Evolutionary conservation across 2,329 filamentous ascomycete species (phyloP), one percentile per base, ranked within the genome.

Genomic region (Emericellopsis cladophorae): DNA sequence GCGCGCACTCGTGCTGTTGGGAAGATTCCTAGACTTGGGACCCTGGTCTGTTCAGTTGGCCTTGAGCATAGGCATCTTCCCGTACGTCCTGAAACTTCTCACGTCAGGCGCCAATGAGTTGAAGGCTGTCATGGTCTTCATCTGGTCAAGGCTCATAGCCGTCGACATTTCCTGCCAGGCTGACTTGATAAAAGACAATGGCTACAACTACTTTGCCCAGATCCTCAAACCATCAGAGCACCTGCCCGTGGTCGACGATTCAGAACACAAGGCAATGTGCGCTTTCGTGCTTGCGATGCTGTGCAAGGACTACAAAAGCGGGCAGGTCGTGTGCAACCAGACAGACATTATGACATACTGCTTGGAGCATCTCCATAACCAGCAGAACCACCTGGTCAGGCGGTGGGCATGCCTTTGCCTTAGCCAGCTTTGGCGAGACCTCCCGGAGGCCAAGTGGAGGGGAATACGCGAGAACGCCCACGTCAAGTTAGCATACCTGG

Each of bases 11-110:
- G 93, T 98, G 40, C 67, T 98, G 7, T 72, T 98, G 0, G 92
- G 89, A 43, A 86, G 88, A 49, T 98, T 98, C 59, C 68, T 98
- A 16, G 92, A 98, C 53, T 74, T 96, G 32, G 92, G 92, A 0
- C 92, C 92, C 1, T 98, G 92, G 92, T 93, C 92, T 24, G 92
- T 98, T n/a, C 92, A 96, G 58, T 76, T 98, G 33, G 92, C 92
- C 14, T 72, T 98, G 14, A 95, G 89, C 59, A 98, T 98, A 46
- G 92, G 92, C 21, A 98, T 98, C 46, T 98, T 98, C 60, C 92
- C 92, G 1, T 98, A 98, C 55, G 92, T 98, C n/a, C 67, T 98
- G 29, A 98, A 98, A 62, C 70, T 98, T 22, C 68, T 98, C 15
- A 92, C 98, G 58, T 96, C 92, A 5, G 90, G 93, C 37, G 92